phyloP scores from a whole-genome alignment of 1,284 basidiomycete genomes.

The Serendipita sp. region DNA sequence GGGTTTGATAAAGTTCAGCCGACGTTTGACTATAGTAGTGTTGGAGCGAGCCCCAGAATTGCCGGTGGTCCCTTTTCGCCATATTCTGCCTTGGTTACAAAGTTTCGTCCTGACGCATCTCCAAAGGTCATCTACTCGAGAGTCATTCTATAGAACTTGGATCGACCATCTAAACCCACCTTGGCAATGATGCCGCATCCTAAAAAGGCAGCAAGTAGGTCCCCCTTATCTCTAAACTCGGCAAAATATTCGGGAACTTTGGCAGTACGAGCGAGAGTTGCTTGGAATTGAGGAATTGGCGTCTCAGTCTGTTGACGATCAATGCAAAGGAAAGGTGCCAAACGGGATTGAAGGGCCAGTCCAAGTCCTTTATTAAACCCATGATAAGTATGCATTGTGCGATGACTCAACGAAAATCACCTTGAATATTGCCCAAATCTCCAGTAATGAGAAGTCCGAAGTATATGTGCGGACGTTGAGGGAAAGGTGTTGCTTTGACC shows the following conservation, averaged over 20 bases:
- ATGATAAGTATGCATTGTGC: constrained; percentile 9
- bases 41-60: constrained; percentile 59
- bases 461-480: constrained; percentile 62
- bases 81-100: constrained; percentile 65
- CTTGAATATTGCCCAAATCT: constrained; percentile 62
- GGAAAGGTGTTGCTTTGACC: constrained; percentile 31
- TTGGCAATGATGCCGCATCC: constrained; percentile 81
- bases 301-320: constrained; percentile 55
- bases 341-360: constrained; percentile 58
- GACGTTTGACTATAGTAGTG: constrained; percentile 35
- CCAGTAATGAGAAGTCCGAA: constrained; percentile 75
- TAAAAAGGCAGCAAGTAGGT: constrained; percentile 72
- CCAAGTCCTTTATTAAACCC: constrained; percentile 36
- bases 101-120: constrained; percentile 49
- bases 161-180: constrained; percentile 28
- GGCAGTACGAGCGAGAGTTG: constrained; percentile 49
- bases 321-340: constrained; percentile 53
- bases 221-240: constrained; percentile 75
- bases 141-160: constrained; percentile 11
- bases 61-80: constrained; percentile 52
- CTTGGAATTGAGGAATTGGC: constrained; percentile 31
- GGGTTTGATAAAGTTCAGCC: neutral
- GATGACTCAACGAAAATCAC: constrained; percentile 25
- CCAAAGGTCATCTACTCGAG: constrained; percentile 36
- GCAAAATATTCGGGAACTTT: constrained; percentile 86